phyloP scores from a whole-genome alignment of 805 yeast species.

The Starmerella vaccinii region DNA sequence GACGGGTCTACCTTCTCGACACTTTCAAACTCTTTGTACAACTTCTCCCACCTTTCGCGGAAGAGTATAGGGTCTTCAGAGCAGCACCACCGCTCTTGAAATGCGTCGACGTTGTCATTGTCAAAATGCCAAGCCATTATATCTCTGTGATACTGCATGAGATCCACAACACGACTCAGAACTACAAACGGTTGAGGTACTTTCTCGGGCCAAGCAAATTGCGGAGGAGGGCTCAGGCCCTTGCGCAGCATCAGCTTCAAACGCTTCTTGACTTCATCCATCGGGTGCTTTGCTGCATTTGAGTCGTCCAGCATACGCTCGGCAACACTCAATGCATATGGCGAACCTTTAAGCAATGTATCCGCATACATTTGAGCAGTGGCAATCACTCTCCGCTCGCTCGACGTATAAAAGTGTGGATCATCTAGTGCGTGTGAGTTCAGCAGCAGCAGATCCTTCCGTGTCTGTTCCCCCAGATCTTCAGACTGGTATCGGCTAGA shows the following conservation, averaged over 20 bases:
- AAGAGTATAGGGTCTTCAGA: conserved; percentile 86
- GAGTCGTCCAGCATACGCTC: conserved; percentile 91
- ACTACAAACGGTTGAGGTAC: conserved; percentile 97
- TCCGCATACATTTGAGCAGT: conserved; percentile 82
- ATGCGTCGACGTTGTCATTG: conserved; percentile 49
- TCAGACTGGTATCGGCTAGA: conserved; percentile 90
- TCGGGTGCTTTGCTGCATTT: conserved; percentile 93
- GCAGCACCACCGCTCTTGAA: conserved; percentile 89
- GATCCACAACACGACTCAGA: conserved; percentile 83
- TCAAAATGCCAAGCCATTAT: conserved; percentile 74
- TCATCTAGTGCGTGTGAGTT: conserved; percentile 77
- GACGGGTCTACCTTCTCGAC: conserved; percentile 97
- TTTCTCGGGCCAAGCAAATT: conserved; percentile 96
- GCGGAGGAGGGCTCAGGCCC: conserved; percentile 94
- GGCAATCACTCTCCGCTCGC: conserved; percentile 89
- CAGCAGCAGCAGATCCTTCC: conserved; percentile 80
- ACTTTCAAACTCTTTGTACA: conserved; percentile 80
- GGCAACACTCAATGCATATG: conserved; percentile 67
- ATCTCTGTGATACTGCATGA: conserved; percentile 82
- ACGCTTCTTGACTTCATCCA: conserved; percentile 97
- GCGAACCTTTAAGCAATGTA: conserved; percentile 65
- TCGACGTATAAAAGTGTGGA: conserved; percentile 77
- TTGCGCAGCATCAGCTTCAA: conserved; percentile 86
- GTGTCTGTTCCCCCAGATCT: conserved; percentile 89
- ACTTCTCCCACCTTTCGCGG: conserved; percentile 93